phyloP scores from a whole-genome alignment of 2,329 filamentous ascomycete species.

The Monilinia laxa region DNA sequence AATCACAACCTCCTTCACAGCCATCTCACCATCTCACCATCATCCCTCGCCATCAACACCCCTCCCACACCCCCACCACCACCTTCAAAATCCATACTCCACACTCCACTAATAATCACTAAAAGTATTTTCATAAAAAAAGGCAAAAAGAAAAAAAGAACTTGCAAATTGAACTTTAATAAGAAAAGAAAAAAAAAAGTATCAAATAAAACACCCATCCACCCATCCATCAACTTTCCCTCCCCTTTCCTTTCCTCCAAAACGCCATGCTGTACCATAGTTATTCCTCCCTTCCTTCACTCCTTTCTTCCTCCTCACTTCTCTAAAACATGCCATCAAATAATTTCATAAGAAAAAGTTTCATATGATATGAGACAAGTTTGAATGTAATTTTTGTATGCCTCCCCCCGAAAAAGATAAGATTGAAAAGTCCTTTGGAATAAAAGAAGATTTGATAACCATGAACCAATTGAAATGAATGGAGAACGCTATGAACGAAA shows the following conservation, averaged over 20 bases:
- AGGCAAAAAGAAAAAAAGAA: background rate
- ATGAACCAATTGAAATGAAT: background rate
- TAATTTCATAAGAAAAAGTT: background rate
- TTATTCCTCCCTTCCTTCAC: background rate
- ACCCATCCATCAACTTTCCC: background rate
- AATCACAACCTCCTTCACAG: background rate
- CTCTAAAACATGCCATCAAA: background rate
- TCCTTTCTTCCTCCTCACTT: background rate
- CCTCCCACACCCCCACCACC: too few species aligned
- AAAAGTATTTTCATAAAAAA: background rate
- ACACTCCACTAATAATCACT: background rate
- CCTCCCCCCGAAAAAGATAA: background rate
- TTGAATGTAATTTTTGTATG: slow-evolving; percentile 1
- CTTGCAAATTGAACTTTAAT: background rate
- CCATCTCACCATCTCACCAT: background rate
- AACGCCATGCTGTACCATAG: slow-evolving; percentile 13
- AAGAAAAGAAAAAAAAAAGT: background rate
- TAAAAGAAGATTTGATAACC: background rate
- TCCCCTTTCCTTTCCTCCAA: background rate
- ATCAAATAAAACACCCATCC: background rate
- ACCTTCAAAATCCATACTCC: background rate
- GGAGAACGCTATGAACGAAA: background rate
- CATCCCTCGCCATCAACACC: too few species aligned
- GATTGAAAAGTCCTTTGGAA: slow-evolving; percentile 1
- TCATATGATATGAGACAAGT: slow-evolving; percentile 19